Base-by-base conservation (phyloP, 345 rosid genomes). In the Reutealis trisperma region DNA sequence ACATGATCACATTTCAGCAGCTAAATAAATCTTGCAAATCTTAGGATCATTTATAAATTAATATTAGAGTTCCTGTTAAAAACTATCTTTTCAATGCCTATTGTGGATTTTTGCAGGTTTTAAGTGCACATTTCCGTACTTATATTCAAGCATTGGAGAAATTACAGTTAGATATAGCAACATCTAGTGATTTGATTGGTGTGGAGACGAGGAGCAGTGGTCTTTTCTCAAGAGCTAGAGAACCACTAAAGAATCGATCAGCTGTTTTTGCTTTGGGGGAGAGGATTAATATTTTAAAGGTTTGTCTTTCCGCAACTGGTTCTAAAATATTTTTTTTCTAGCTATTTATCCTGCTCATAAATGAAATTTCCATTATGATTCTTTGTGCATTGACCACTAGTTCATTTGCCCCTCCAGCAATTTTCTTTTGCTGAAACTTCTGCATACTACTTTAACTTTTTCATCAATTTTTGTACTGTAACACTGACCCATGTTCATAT, bases 111-210 rank as follows among this genome's bases (percentile, higher is more conserved):
- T 82, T 85, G 75, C 93, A 96, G 99, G 99, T 96, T 75, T 83
- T 96, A 77, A 93, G 99, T 88, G 97, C 99, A 66, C 97, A 93
- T 88, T 93, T 96, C 76, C 94, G 95, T 81, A 96, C 98, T 79
- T 96, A 93, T 85, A 96, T 93, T 84, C 97, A 91, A 87, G 99
- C 97, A 22, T 79, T 92, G 81, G 98, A 96, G 85, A 96, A 96
- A 79, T 85, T 96, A 69, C 98, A 96, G 80, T 86, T 96, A 75
- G 99, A 96, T 90, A 96, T 96, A 80, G 99, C 98, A 65, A 89
- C 97, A 79, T 80, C 93, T 73, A 86, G 84, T 78, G 98, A 96
- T 88, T 85, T 96, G 85, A 96, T 96, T 86, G 99, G 99, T 49
- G 93, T 96, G 77, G 99, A 96, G 82, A 87, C 99, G 41, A 86